Base-by-base conservation (phyloP, 352 stramenopile genomes). In the Phytophthora macrochlamydospora region DNA sequence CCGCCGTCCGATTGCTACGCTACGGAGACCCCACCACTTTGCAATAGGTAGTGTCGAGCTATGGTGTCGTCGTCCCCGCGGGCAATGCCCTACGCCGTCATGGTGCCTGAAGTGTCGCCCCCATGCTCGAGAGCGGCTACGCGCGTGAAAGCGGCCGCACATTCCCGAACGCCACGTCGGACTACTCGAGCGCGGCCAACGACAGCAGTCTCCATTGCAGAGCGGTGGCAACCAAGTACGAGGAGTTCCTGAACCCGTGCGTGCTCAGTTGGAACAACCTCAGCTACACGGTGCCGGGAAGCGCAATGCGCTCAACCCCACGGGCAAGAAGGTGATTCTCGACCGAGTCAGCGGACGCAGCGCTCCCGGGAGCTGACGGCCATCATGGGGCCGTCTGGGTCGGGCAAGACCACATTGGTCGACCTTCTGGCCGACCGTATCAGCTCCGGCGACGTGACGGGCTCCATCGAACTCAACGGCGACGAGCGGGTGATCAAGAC, bases 381-480 rank as follows among this genome's bases (percentile, higher is more conserved):
- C 18, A 82, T 91, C 56, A 86, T 93, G 61, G 81, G 83, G 0
- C 81, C 83, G 0, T 92, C 83, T 0, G 83, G 81, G 7, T 78
- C 73, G 0, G 81, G 81, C 7, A 90, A 90, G 51, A 90, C 83
- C 2, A 90, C 83, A 13, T 63, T 92, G 12, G 67, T 92, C 2
- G 83, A 92, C 45, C 59, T 92, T 2, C 46, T 93, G 31, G 79
- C 85, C 8, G 83, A 89, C 55, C 78, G 85, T 51, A 73, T 90
- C 29, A 75, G 70, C 53, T 83, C 77, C 6, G 76, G 70, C 31
- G 45, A 73, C 4, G 43, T 93, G 4, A 64, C 72, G 3, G 84
- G 83, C 8, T 46, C 56, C 9, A 80, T 93, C 49, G 72, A 81
- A 3, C 51, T 90, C n/a, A 88, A 88, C 59, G 83, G 82, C 14